Conservation (phyloP, 1,284 basidiomycete genomes). For the Uromyces viciae-fabae region DNA sequence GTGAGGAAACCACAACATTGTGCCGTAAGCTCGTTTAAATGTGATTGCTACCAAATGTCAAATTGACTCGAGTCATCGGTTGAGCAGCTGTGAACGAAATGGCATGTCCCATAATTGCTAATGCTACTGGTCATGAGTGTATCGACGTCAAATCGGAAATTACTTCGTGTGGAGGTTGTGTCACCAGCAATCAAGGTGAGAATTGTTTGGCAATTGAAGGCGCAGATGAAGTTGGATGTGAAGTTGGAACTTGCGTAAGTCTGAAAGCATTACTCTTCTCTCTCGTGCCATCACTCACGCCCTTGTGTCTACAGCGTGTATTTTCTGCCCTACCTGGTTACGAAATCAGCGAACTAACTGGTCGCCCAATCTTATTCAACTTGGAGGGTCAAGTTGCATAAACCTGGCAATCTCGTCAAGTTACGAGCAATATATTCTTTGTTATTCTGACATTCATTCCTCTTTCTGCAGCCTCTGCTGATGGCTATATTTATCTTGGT, state of each 20-base stretch:
- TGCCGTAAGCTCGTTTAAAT: neutral
- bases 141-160: conserved; percentile 33
- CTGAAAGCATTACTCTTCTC: neutral
- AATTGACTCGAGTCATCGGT: too few species aligned
- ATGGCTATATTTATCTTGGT: too few species aligned
- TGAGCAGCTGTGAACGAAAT: conserved; percentile 5
- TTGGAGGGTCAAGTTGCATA: too few species aligned
- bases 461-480: too few species aligned
- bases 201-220: conserved; percentile 31
- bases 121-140: conserved; percentile 8
- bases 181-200: conserved; percentile 11
- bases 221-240: conserved; percentile 29
- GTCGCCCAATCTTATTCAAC: too few species aligned
- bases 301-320: neutral
- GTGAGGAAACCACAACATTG: neutral
- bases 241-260: conserved; percentile 20
- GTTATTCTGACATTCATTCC: too few species aligned
- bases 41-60: neutral
- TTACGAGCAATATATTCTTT: too few species aligned
- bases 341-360: neutral
- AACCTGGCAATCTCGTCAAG: too few species aligned
- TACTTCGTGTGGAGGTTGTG: conserved; percentile 35
- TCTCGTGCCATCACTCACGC: neutral
- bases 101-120: conserved; percentile 2
- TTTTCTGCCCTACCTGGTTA: conserved; percentile 6